Evolutionary conservation across 1,284 basidiomycete genomes (phyloP).

Genomic region (Sphaerobolus stellatus): DNA sequence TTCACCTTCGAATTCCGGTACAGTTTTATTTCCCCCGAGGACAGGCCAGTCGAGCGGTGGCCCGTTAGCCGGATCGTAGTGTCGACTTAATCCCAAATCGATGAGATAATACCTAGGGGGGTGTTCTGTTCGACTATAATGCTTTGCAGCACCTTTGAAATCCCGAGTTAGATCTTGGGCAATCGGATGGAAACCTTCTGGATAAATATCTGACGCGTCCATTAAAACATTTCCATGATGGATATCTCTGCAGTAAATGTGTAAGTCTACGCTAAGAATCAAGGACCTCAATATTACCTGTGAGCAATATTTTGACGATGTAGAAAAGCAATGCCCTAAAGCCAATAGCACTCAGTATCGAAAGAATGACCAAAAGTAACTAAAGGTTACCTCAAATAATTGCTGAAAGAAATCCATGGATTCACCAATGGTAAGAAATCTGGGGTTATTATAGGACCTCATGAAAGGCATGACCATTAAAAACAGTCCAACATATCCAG

Average conservation of each 20-base stretch:
- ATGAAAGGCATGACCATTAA: constrained; percentile 31
- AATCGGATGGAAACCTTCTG: constrained; percentile 16
- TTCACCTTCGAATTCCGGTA: constrained; percentile 13
- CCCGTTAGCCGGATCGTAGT: constrained; percentile 4
- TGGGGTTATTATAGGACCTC: constrained; percentile 21
- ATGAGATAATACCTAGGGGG: constrained; percentile 20
- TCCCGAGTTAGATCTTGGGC: not conserved
- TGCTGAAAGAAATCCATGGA: constrained; percentile 24
- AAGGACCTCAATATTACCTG: not conserved
- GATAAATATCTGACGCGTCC: constrained; percentile 7
- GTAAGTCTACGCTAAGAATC: not conserved
- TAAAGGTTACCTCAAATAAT: not conserved
- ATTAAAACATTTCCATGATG: not conserved
- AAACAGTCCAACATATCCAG: not conserved
- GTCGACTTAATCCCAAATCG: constrained; percentile 16
- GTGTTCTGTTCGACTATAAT: constrained; percentile 14
- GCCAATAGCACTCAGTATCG: not conserved
- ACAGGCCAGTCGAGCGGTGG: constrained; percentile 13
- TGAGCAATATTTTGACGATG: not conserved
- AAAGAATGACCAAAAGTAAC: not conserved
- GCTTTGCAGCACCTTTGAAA: constrained; percentile 6
- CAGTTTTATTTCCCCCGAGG: constrained; percentile 22
- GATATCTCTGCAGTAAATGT: not conserved
- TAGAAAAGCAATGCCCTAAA: not conserved
- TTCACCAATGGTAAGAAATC: constrained; percentile 23